Conservation (phyloP, 2,329 filamentous ascomycete species). For the Ophiocordyceps robertsii region DNA sequence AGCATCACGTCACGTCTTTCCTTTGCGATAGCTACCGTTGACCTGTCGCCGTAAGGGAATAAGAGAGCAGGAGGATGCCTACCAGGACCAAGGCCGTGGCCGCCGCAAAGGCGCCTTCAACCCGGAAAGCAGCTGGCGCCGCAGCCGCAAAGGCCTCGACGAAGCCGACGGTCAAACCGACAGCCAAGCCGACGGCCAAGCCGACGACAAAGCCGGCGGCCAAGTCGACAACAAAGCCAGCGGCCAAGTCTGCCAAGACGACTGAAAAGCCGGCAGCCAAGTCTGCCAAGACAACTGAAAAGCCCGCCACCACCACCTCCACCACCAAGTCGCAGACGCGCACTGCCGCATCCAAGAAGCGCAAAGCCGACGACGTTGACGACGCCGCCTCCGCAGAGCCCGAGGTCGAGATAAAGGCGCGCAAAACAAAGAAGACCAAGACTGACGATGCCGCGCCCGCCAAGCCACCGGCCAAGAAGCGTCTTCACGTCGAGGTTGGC, state of each 20-base stretch:
- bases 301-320: slow-evolving; percentile 13
- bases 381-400: slow-evolving; percentile 4
- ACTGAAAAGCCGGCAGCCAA: slow-evolving; percentile 9
- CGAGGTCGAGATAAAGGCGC: slow-evolving; percentile 5
- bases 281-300: slow-evolving; percentile 14
- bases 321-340: slow-evolving; percentile 8
- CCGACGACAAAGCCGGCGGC: slow-evolving; percentile 7
- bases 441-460: slow-evolving; percentile 6
- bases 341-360: slow-evolving; percentile 3
- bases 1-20: too few species aligned
- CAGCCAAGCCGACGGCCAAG: slow-evolving; percentile 13
- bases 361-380: slow-evolving; percentile 2
- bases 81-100: slow-evolving; percentile 14
- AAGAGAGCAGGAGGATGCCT: slow-evolving; percentile 13
- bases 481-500: background rate
- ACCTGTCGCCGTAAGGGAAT: background rate
- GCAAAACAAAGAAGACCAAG: slow-evolving; percentile 49
- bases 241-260: slow-evolving; percentile 13
- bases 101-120: slow-evolving; percentile 11
- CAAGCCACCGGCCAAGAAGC: slow-evolving; percentile 7
- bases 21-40: too few species aligned
- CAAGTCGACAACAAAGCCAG: slow-evolving; percentile 19
- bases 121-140: slow-evolving; percentile 12
- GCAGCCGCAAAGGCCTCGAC: slow-evolving; percentile 14
- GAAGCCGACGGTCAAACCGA: slow-evolving; percentile 11